Base-by-base conservation (phyloP, 306 rosid species). In the Alnus rubra region DNA sequence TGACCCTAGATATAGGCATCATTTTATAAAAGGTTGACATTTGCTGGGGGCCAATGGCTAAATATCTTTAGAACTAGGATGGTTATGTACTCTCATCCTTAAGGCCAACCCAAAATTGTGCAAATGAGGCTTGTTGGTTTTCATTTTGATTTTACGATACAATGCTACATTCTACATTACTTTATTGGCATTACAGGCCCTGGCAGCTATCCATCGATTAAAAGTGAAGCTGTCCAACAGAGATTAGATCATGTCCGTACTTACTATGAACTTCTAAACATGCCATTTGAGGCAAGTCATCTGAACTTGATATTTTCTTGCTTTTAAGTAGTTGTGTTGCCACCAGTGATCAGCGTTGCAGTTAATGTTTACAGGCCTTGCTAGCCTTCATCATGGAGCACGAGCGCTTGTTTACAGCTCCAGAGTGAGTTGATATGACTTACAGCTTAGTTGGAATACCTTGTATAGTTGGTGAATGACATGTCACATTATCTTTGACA, bases 331-430 rank as follows among this genome's bases (percentile, higher is more conserved):
- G n/a, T 80, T 48, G 59, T 74, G 44, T 47, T 75, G 78, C 78
- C 58, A 64, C 75, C 77, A 53, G 49, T 83, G 54, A 68, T 82
- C 70, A 15, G 74, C 70, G 55, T 79, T 82, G 59, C 69, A 50
- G 64, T 87, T 59, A 79, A 48, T 68, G 74, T 76, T 53, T 78
- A 71, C 90, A 96, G 99, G 99, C 99, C 81, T 79, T 96, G 89
- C 92, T 91, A 80, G 98, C 99, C 77, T 96, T 96, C 89, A 81
- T 93, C 83, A 85, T 92, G 69, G 99, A 96, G 88, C 99, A 96
- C 51, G 85, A 86, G 71, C 87, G 86, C 87, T 83, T 91, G 88
- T 96, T 96, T 74, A 87, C 96, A 2, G 75, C 85, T 16, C 56
- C 86, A 49, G 97, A 96, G 99, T 96, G 76, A 90, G 99, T 89